Evolutionary conservation across 2,329 filamentous ascomycete genomes (phyloP).

Genomic region (Aspergillus sp.): DNA sequence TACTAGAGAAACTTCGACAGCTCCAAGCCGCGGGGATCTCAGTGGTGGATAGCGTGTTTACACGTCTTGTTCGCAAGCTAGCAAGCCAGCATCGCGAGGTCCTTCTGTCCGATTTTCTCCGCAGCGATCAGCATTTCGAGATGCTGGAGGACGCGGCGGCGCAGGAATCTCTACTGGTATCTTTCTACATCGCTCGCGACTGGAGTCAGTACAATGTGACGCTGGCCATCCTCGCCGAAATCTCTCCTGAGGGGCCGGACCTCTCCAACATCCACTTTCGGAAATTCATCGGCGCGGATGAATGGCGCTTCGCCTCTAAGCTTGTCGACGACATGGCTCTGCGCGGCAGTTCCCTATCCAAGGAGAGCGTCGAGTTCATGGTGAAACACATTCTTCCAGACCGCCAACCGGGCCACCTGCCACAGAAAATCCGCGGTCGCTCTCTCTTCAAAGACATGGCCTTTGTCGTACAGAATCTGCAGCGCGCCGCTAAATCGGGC

Average conservation of each 20-base stretch:
- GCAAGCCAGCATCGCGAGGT: constrained; percentile 56
- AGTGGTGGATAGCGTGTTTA: constrained; percentile 63
- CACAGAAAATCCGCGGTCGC: constrained; percentile 24
- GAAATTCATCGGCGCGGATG: constrained; percentile 35
- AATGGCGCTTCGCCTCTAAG: constrained; percentile 30
- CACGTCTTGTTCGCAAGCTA: constrained; percentile 64
- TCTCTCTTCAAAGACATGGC: constrained; percentile 38
- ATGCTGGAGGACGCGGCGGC: constrained; percentile 56
- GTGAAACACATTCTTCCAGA: constrained; percentile 34
- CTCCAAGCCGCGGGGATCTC: constrained; percentile 64
- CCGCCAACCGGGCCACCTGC: constrained; percentile 27
- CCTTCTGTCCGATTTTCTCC: constrained; percentile 52
- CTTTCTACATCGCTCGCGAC: constrained; percentile 53
- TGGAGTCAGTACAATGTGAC: constrained; percentile 56
- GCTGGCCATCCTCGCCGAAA: constrained; percentile 52
- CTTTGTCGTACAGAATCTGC: constrained; percentile 50
- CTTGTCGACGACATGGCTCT: constrained; percentile 52
- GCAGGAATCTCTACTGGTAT: constrained; percentile 55
- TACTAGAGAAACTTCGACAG: constrained; percentile 60
- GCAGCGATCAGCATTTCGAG: constrained; percentile 66
- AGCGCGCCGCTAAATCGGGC: constrained; percentile 48
- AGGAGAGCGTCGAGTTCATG: constrained; percentile 46
- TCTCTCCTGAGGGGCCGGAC: constrained; percentile 30
- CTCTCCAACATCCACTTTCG: constrained; percentile 42
- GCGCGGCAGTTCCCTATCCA: constrained; percentile 42